These are phyloP conservation scores for Recurvomyces mirabilis DNA, from an alignment of 495 filamentous ascomycete genomes.

Conservation along the genomic window DNA sequence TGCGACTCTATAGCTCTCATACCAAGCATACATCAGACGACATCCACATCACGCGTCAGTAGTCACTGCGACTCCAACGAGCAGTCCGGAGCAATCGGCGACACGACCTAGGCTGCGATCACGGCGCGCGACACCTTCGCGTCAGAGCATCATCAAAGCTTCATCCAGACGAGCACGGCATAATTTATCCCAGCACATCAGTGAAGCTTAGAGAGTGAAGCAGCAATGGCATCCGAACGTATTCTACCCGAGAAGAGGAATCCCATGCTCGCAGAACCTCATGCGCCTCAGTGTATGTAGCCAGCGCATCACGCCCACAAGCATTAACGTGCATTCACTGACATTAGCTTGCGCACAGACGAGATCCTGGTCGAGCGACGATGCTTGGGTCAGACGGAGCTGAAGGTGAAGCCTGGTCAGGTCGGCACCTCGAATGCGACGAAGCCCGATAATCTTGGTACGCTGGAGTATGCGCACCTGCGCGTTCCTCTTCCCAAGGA, in stretches of 20 bases:
- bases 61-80: too few species aligned
- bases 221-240: conserved; percentile 45
- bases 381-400: conserved; percentile 81
- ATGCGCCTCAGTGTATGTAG: conserved; percentile 51
- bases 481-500: conserved; percentile 82
- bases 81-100: too few species aligned
- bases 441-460: conserved; percentile 58
- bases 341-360: conserved; percentile 43
- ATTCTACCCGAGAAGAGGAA: conserved; percentile 60
- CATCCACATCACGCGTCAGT: too few species aligned
- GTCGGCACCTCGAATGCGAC: conserved; percentile 53
- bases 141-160: background rate
- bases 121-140: background rate
- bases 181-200: too few species aligned
- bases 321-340: conserved; percentile 21
- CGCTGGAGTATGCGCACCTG: conserved; percentile 92
- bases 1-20: too few species aligned
- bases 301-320: background rate
- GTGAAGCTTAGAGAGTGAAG: too few species aligned
- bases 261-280: conserved; percentile 63
- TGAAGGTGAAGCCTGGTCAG: conserved; percentile 65
- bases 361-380: conserved; percentile 72
- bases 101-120: too few species aligned
- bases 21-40: too few species aligned
- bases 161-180: too few species aligned